Percentiles rank a stretch among this genome's conserved stretches.
These are phyloP conservation scores for Eucalyptus albens DNA, from an alignment of 345 rosid species.

Conservation along the genomic window DNA sequence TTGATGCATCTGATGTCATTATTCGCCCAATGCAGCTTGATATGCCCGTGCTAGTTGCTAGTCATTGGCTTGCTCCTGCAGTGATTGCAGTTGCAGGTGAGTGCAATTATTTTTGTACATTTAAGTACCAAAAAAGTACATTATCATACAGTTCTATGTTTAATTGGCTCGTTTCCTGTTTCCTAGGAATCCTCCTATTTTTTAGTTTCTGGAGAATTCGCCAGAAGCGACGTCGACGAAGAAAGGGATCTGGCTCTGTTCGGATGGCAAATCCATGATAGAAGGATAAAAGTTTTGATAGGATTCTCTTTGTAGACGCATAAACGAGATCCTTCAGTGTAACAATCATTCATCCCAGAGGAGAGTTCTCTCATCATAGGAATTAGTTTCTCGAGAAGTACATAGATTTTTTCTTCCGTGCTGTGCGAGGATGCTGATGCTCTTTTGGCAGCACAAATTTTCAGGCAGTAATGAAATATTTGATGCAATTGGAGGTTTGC, in stretches of 20 bases:
- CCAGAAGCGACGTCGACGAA: slow-evolving; percentile 61
- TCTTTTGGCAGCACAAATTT: not conserved
- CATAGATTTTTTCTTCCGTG: not conserved
- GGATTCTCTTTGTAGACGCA: not conserved
- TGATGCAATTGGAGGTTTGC: not conserved
- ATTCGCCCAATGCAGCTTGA: slow-evolving; percentile 45
- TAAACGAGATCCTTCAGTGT: not conserved
- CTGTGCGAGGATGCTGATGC: not conserved
- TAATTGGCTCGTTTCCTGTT: not conserved
- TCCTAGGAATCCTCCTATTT: slow-evolving; percentile 47
- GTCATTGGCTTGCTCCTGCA: slow-evolving; percentile 76
- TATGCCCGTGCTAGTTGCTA: slow-evolving; percentile 49
- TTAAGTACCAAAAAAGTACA: too few species aligned
- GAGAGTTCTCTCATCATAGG: not conserved
- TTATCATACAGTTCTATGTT: not conserved
- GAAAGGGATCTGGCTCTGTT: slow-evolving; percentile 48
- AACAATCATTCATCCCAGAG: not conserved
- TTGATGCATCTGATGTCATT: not conserved
- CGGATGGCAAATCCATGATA: slow-evolving; percentile 33
- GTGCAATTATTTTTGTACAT: not conserved
- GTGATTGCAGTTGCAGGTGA: slow-evolving; percentile 55
- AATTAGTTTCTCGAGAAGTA: not conserved
- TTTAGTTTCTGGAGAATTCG: slow-evolving; percentile 71
- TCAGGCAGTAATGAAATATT: not conserved
- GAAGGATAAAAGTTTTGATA: not conserved